Evolutionary conservation across 2,329 filamentous ascomycete species (phyloP).

Genomic region (Trichoderma polysporum): DNA sequence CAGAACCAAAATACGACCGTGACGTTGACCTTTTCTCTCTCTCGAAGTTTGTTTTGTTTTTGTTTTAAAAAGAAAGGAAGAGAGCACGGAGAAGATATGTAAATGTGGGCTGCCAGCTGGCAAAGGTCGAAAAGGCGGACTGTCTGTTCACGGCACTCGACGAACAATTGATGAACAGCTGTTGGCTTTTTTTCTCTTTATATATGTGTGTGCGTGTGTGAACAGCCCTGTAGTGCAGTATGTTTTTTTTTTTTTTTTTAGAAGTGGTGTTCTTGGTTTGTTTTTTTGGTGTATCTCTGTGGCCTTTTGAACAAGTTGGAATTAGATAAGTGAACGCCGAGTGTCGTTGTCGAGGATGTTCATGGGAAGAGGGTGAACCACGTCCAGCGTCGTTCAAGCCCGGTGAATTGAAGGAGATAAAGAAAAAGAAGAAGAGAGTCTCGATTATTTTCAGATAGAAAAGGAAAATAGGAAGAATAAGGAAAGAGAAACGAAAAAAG

Average conservation of each 20-base stretch:
- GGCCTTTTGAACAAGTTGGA: neutral
- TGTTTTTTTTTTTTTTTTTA: no score
- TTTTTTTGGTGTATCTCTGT: neutral
- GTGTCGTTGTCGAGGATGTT: slow-evolving; percentile 5
- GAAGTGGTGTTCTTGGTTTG: neutral
- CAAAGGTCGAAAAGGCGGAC: neutral
- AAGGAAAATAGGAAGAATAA: neutral
- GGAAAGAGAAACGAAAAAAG: neutral
- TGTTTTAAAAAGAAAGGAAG: slow-evolving; percentile 2
- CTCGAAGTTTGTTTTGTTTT: slow-evolving; percentile 13
- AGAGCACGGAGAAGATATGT: neutral
- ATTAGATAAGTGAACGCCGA: neutral
- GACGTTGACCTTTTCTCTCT: neutral
- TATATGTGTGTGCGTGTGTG: neutral
- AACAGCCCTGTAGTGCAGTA: neutral
- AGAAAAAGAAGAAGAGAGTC: neutral
- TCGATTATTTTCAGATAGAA: neutral
- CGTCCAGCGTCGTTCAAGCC: slow-evolving; percentile 22
- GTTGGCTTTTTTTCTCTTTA: neutral
- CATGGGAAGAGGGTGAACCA: slow-evolving; percentile 19
- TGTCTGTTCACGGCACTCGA: neutral
- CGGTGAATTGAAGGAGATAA: neutral
- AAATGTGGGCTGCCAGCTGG: slow-evolving; percentile 13
- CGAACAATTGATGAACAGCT: slow-evolving; percentile 12
- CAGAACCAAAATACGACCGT: slow-evolving; percentile 18